Evolutionary conservation across 129 eudicot genomes (phyloP).

Genomic region (Artemisia tridentata): DNA sequence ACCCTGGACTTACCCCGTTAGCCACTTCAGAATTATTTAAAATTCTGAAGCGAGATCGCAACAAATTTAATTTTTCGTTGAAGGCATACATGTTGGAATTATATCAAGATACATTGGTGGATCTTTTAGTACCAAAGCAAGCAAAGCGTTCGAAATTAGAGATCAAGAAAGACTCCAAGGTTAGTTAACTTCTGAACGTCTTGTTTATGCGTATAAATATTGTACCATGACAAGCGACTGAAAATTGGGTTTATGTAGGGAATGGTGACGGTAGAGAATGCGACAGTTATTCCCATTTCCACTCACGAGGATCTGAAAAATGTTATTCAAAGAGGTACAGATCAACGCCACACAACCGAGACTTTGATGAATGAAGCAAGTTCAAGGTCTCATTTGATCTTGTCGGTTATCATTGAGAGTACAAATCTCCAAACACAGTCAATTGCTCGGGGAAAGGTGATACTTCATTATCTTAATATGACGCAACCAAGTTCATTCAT

Average conservation of each 20-base stretch:
- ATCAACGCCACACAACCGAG: constrained; percentile 89
- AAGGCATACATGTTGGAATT: constrained; percentile 97
- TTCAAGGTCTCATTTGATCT: constrained; percentile 91
- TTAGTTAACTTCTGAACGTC: constrained; percentile 8
- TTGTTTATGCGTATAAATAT: background rate
- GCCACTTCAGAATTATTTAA: constrained; percentile 87
- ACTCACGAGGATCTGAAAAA: constrained; percentile 68
- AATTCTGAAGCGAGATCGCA: constrained; percentile 65
- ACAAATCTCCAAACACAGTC: constrained; percentile 95
- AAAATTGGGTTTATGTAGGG: constrained; percentile 44
- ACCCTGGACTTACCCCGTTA: constrained; percentile 98
- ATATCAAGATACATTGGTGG: constrained; percentile 89
- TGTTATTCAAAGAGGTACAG: constrained; percentile 87
- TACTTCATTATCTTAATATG: background rate
- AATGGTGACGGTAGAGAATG: constrained; percentile 93
- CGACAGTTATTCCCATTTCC: constrained; percentile 58
- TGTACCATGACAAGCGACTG: background rate
- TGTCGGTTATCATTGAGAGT: constrained; percentile 78
- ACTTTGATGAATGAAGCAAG: constrained; percentile 95
- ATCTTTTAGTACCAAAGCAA: constrained; percentile 75
- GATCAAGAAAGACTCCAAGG: constrained; percentile 94
- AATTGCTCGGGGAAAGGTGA: constrained; percentile 91
- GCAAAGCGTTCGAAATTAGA: constrained; percentile 73
- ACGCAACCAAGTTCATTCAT: background rate
- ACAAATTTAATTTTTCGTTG: constrained; percentile 72